Conservation (phyloP, 2,329 filamentous ascomycete species). For the Cytospora leucostoma region DNA sequence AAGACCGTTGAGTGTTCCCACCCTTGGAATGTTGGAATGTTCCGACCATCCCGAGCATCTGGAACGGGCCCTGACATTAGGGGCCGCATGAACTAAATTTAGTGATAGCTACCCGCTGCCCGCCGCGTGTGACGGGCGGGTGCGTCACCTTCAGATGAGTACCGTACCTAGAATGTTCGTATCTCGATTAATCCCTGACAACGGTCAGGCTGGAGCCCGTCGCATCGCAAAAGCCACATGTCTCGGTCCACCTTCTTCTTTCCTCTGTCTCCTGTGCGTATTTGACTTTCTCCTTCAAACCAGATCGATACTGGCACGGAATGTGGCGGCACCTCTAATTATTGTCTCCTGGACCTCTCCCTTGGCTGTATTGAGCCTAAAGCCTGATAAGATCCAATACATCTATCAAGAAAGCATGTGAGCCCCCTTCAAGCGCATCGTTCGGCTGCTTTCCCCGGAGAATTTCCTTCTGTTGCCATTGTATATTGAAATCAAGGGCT, state of each 20-base stretch:
- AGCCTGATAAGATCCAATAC: slow-evolving; percentile 10
- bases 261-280: neutral
- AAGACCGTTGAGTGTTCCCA: no score
- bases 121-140: no score
- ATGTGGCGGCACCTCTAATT: neutral
- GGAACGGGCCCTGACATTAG: slow-evolving; percentile 4
- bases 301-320: neutral
- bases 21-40: neutral
- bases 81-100: slow-evolving; percentile 18
- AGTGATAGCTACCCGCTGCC: slow-evolving; percentile 5
- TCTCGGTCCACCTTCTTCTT: slow-evolving; percentile 9
- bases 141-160: slow-evolving; percentile 13
- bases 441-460: neutral
- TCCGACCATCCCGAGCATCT: slow-evolving; percentile 15
- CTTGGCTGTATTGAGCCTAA: neutral
- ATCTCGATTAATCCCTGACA: slow-evolving; percentile 13
- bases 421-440: slow-evolving; percentile 1
- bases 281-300: slow-evolving; percentile 1
- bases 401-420: slow-evolving; percentile 10
- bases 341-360: slow-evolving; percentile 2
- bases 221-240: slow-evolving; percentile 12
- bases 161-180: slow-evolving; percentile 6
- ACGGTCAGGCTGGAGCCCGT: neutral
- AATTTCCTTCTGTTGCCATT: neutral
- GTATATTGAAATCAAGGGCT: neutral